Evolutionary conservation across 164 flowering plant species (phyloP).

Genomic region (Brasenia schreberi): DNA sequence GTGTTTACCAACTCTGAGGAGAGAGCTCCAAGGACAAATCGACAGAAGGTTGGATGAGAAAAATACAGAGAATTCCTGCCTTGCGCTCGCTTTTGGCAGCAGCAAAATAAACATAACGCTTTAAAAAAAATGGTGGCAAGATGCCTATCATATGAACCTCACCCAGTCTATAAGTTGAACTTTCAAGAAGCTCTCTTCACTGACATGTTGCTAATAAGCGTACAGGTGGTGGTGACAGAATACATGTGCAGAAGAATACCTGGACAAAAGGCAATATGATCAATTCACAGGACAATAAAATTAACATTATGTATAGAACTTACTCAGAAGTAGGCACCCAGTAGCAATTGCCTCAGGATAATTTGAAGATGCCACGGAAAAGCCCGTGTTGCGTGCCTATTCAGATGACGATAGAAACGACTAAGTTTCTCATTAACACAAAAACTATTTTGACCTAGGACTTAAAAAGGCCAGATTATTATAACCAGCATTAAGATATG

Average conservation of each 20-base stretch:
- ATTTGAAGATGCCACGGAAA: neutral
- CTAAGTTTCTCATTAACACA: neutral
- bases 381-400: neutral
- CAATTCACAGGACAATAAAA: neutral
- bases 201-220: neutral
- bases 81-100: too few relatives aligned
- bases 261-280: neutral
- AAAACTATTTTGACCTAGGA: neutral
- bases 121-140: neutral
- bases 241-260: neutral
- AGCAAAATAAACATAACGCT: too few relatives aligned
- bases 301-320: neutral
- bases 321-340: neutral
- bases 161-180: neutral
- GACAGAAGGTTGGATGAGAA: too few relatives aligned
- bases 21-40: too few relatives aligned
- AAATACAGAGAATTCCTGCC: too few relatives aligned
- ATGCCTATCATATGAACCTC: neutral
- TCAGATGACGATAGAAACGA: neutral
- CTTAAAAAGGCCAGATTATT: neutral
- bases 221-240: neutral
- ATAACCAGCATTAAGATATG: neutral
- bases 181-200: neutral
- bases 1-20: too few relatives aligned
- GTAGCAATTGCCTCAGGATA: neutral